Base-by-base conservation (phyloP, 2,329 filamentous ascomycete genomes). In the Aspergillus melleus region DNA sequence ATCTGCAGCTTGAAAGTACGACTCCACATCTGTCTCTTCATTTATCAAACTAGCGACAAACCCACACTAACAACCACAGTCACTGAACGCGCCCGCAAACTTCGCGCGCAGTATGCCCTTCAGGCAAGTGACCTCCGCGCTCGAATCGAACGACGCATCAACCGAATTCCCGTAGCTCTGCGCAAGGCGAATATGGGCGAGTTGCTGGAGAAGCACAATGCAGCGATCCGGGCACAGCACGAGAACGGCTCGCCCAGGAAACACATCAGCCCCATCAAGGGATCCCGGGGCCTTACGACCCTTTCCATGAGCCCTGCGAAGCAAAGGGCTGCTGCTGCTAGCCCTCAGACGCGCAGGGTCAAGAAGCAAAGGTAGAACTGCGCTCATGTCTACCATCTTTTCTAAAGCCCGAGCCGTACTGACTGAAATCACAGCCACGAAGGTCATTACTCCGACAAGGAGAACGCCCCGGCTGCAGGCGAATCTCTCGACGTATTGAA, bases 71-170 rank as follows among this genome's bases (percentile, higher is more conserved):
- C 61, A n/a, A 11, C n/a, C 49, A 36, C 66, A 96, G 92, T 96
- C 66, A 92, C 91, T 19, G 90, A 96, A 78, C 87, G 93, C 73
- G 91, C 91, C 62, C 87, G 94, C 68, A 92, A 94, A 75, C 82
- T 98, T 62, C 87, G 93, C 69, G 90, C 93, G 6, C 92, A 96
- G 74, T 96, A 96, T 79, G 89, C 90, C 60, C 84, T 96, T 10
- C 93, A 96, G 76, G 90, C 92, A 22, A 90, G 94, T 74, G 90
- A 90, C 63, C 84, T 98, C 44, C 86, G 90, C 62, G 88, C 92
- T 61, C 89, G 94, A 62, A 89, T 99, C 55, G 93, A 97, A 76
- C 90, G 96, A 79, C 90, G 95, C 77, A 85, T 98, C 74, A 96
- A 97, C 73, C 88, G 95, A 56, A 95, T 98, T 55, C 95, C 95